These are phyloP conservation scores for Penicillium sp. DNA, from an alignment of 2,329 filamentous ascomycete species.

Conservation along the genomic window DNA sequence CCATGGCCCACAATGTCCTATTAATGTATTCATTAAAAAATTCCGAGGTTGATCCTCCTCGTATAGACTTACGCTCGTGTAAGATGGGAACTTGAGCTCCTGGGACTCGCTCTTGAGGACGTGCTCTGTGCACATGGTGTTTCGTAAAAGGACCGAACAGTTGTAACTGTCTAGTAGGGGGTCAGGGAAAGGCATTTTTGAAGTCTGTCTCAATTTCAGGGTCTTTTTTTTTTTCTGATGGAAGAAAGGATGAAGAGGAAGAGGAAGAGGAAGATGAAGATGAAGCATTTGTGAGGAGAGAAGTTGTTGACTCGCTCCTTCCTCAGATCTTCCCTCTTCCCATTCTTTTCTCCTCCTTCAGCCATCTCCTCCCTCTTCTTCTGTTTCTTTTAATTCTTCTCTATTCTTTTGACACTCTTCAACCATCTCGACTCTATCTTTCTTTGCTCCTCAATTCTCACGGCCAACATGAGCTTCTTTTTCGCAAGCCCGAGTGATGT, in stretches of 20 bases:
- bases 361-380: neutral
- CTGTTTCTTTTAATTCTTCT: neutral
- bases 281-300: neutral
- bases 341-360: neutral
- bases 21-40: neutral
- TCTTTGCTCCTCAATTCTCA: neutral
- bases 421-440: neutral
- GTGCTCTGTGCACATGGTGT: neutral
- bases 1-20: neutral
- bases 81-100: neutral
- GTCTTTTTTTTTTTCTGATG: no score
- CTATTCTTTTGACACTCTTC: no score
- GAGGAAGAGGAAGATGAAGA: no score
- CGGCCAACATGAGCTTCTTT: neutral
- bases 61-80: neutral
- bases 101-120: neutral
- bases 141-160: neutral
- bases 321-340: neutral
- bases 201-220: no score
- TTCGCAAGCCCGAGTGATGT: neutral
- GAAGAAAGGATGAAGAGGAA: no score
- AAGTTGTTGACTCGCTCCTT: neutral
- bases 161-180: neutral
- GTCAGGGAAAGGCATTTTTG: neutral
- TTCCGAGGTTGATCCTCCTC: neutral